phyloP scores from a whole-genome alignment of 352 stramenopile species.

The Plasmopara halstedii region DNA sequence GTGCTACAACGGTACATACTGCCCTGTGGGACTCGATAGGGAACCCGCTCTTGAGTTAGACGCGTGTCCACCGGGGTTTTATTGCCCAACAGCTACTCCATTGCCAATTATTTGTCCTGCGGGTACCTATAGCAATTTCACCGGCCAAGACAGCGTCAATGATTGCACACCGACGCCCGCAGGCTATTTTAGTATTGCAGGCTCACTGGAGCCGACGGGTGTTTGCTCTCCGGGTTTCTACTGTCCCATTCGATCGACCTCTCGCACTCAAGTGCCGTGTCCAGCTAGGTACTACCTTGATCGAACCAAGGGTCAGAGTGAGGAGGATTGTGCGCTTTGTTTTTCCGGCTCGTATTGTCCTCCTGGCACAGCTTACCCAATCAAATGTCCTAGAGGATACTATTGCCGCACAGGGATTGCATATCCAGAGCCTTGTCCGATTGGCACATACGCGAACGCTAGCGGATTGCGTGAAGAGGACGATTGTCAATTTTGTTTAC shows the following conservation, averaged over 20 bases:
- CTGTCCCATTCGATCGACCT: slow-evolving; percentile 65
- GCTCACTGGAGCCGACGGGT: slow-evolving; percentile 46
- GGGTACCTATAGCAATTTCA: slow-evolving; percentile 81
- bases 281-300: slow-evolving; percentile 74
- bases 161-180: slow-evolving; percentile 70
- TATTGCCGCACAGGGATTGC: slow-evolving; percentile 83
- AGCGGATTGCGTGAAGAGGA: slow-evolving; percentile 66
- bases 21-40: slow-evolving; percentile 47
- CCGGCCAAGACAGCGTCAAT: slow-evolving; percentile 58
- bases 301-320: slow-evolving; percentile 39
- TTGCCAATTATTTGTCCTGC: slow-evolving; percentile 68
- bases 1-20: slow-evolving; percentile 88
- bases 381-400: slow-evolving; percentile 67
- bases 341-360: slow-evolving; percentile 63
- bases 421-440: slow-evolving; percentile 75
- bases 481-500: slow-evolving; percentile 80
- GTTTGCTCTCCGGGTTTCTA: slow-evolving; percentile 76
- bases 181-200: slow-evolving; percentile 61
- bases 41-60: slow-evolving; percentile 65
- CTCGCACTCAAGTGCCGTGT: slow-evolving; percentile 66
- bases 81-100: slow-evolving; percentile 63
- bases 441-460: slow-evolving; percentile 85
- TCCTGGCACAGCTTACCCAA: slow-evolving; percentile 48
- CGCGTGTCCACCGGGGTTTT: slow-evolving; percentile 75
- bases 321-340: slow-evolving; percentile 72